Conservation (phyloP, 306 rosid species). For the Vicia faba region DNA sequence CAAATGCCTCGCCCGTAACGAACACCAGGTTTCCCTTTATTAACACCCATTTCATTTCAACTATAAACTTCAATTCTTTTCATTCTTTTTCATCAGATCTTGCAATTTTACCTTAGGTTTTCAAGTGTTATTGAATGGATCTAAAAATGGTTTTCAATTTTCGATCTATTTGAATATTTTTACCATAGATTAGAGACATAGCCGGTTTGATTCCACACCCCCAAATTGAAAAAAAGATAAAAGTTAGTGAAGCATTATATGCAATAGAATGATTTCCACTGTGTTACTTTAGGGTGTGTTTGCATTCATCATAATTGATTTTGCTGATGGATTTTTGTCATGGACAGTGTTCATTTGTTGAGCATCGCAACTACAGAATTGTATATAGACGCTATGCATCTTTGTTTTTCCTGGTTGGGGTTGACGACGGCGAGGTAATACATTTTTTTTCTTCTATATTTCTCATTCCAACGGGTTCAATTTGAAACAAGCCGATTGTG, state of each 20-base stretch:
- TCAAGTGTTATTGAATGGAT: no score
- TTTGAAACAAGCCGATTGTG: neutral
- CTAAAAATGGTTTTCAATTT: no score
- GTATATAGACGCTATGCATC: slow-evolving; percentile 95
- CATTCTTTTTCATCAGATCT: neutral
- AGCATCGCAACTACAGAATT: slow-evolving; percentile 97
- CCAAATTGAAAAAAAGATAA: neutral
- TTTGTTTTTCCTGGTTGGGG: slow-evolving; percentile 93
- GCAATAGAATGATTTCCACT: neutral
- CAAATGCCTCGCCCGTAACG: slow-evolving; percentile 89
- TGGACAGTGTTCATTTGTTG: slow-evolving; percentile 93
- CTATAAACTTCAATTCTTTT: neutral
- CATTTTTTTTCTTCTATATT: neutral
- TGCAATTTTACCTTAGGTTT: neutral
- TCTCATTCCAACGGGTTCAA: slow-evolving; percentile 21
- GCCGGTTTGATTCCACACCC: neutral
- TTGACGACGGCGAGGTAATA: slow-evolving; percentile 84
- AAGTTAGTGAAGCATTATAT: neutral
- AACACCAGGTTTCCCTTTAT: slow-evolving; percentile 89
- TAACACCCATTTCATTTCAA: no score
- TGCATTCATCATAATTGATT: neutral
- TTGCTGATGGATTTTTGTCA: slow-evolving; percentile 40
- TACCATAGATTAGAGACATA: neutral
- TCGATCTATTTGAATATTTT: neutral
- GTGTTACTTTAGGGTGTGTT: neutral